These are phyloP conservation scores for Berkeleyomyces basicola DNA, from an alignment of 2,329 filamentous ascomycete species.

Conservation along the genomic window DNA sequence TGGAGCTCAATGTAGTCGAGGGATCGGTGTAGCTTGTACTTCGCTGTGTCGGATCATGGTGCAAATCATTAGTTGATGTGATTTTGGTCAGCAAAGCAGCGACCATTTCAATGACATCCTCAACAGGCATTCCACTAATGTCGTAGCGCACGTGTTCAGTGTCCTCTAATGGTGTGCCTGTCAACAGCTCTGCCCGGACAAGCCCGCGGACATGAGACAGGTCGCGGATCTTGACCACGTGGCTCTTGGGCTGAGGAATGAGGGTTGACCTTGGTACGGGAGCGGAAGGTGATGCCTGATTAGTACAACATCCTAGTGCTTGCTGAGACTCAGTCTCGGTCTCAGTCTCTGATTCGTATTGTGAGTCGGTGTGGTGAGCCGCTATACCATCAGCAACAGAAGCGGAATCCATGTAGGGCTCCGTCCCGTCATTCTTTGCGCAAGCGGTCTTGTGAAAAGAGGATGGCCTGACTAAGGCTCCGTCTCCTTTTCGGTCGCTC, in stretches of 20 bases:
- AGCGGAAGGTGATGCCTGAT: not conserved
- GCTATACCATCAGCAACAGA: not conserved
- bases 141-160: conserved; percentile 53
- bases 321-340: not conserved
- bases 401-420: conserved; percentile 5
- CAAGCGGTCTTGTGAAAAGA: not conserved
- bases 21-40: conserved; percentile 31
- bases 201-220: conserved; percentile 83
- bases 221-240: conserved; percentile 66
- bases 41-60: conserved; percentile 81
- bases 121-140: conserved; percentile 93
- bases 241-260: conserved; percentile 17
- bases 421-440: not conserved
- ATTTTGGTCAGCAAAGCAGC: conserved; percentile 93
- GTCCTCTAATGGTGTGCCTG: conserved; percentile 19
- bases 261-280: not conserved
- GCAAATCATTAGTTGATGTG: conserved; percentile 84
- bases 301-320: not conserved
- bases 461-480: not conserved
- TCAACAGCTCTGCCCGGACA: conserved; percentile 59
- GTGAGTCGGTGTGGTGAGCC: not conserved
- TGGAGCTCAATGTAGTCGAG: not conserved
- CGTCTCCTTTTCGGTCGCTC: not conserved
- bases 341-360: not conserved
- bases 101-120: conserved; percentile 98